Evolutionary conservation across 2,329 filamentous ascomycete species (phyloP).

Genomic region (Fusarium illudens): DNA sequence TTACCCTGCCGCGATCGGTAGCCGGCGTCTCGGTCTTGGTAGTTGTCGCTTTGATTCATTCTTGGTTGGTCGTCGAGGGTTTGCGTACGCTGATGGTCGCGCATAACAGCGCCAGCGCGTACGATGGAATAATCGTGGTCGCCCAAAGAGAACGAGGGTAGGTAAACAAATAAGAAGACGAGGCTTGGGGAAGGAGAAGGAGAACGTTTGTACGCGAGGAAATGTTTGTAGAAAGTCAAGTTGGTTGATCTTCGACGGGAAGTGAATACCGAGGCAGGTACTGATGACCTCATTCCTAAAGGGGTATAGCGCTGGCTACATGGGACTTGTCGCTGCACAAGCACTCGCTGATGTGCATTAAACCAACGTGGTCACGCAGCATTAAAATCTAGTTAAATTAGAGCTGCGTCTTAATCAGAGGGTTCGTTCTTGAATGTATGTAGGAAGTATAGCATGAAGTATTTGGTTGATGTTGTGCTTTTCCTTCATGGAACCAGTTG

Average conservation of each 20-base stretch:
- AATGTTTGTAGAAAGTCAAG: not conserved
- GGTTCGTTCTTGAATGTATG: not conserved
- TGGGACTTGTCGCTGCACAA: not conserved
- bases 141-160: not conserved
- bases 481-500: not conserved
- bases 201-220: not conserved
- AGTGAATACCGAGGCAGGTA: not conserved
- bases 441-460: not conserved
- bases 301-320: not conserved
- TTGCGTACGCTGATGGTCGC: constrained; percentile 51
- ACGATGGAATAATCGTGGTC: not conserved
- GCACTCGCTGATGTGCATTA: not conserved
- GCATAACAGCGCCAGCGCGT: constrained; percentile 50
- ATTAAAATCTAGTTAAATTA: not conserved
- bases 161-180: not conserved
- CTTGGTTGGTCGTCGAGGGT: constrained; percentile 43
- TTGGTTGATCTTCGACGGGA: not conserved
- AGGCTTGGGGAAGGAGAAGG: too few species aligned
- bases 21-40: constrained; percentile 48
- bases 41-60: constrained; percentile 36
- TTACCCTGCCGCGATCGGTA: constrained; percentile 62
- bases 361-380: not conserved
- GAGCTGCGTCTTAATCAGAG: not conserved
- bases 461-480: not conserved
- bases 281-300: not conserved